Evolutionary conservation across 176 grass and related monocot species (phyloP), one percentile per base, ranked within the genome.

Genomic region (Otatea glauca): DNA sequence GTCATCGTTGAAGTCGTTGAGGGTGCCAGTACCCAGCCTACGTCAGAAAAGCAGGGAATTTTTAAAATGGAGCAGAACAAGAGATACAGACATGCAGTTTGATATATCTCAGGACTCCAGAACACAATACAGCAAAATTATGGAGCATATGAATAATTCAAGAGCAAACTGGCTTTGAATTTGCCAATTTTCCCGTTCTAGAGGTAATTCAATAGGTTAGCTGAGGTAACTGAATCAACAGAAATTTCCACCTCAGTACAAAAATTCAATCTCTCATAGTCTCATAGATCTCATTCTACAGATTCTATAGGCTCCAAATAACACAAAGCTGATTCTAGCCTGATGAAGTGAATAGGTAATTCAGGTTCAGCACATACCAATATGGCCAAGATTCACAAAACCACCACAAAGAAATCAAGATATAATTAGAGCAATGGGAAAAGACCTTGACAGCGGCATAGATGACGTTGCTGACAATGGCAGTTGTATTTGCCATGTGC

Each of bases 1-100:
- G n/a, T n/a, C n/a, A n/a, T n/a, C n/a, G n/a, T n/a, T n/a, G n/a
- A n/a, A n/a, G n/a, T n/a, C n/a, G n/a, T n/a, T n/a, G n/a, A n/a
- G n/a, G n/a, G n/a, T 94, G 92, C 37, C 92, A 83, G 83, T 91
- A 94, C 8, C 89, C 92, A 85, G 76, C 87, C 87, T 94, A n/a
- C n/a, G 62, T 10, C 56, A 50, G 4, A 56, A 62, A 54, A 65
- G 10, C 24, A 82, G 43, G 72, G 23, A 85, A 16, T 58, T 76
- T 67, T 59, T 75, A 84, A 16, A 51, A 25, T 3, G 1, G 24
- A 21, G 37, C 65, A 21, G 10, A 82, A 82, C 50, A 5, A n/a
- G 60, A 5, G 20, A 56, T 9, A 20, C 18, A 56, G 7, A 20
- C 17, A 16, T 45, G 9, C 1, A 43, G 20, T 69, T 20, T 6